Evolutionary conservation across 2,329 filamentous ascomycete genomes (phyloP), one percentile per base, ranked within the genome.

Genomic region (Fusarium sterilihyphosum): DNA sequence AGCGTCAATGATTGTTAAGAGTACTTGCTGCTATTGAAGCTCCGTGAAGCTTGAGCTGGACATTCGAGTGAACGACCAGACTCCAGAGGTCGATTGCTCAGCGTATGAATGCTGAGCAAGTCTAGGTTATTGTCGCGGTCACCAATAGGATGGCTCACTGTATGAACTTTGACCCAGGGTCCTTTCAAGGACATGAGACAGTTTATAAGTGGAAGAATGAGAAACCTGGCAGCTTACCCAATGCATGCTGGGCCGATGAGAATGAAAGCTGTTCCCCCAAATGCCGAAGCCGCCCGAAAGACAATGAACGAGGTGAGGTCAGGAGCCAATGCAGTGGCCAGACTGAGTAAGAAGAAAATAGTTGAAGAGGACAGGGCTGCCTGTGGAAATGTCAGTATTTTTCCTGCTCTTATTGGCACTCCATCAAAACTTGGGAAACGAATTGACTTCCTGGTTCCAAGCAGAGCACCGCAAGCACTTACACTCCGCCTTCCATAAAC

Each of bases 181-280:
- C 29, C 31, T 54, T 43, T 20, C 31, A 16, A 18, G 31, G 33
- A n/a, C 26, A 56, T 12, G 6, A 22, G 12, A 11, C 6, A 37
- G 14, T 26, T n/a, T 20, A n/a, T 24, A 31, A 31, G 22, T 26
- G 41, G 31, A 43, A 41, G 17, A 52, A 20, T 14, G 29, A 20
- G 41, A 40, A n/a, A 26, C 12, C 17, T 18, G n/a, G 43, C 37
- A 12, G 87, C 82, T 70, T 75, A 86, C 85, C 91, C 91, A 63
- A 95, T 90, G 62, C 91, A 91, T 6, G 91, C 89, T 18, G 90
- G 89, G 2, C 93, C 93, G 46, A 94, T 89, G 17, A 94, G 89
- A 18, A 95, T 85, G 73, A 95, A 94, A 0, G 91, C 89, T 0
- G 92, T 94, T 20, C 93, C 93, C 82, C 93, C 91, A 76, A 94